phyloP scores from a whole-genome alignment of 768 basidiomycete species.

The Suillus sp. region DNA sequence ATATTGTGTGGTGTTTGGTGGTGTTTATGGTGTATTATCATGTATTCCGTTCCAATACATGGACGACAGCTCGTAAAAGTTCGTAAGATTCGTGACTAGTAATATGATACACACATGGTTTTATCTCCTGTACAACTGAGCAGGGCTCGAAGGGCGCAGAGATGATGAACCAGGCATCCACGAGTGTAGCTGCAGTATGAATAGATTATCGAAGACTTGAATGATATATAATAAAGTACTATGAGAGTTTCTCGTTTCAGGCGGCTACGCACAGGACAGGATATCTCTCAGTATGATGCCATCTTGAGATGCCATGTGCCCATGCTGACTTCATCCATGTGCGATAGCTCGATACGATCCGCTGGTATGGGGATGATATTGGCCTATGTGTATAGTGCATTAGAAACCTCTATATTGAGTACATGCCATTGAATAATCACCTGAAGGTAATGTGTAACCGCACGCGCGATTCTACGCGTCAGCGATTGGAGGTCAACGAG shows the following conservation, averaged over 20 bases:
- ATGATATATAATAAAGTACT: slow-evolving; percentile 7
- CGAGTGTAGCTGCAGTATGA: slow-evolving; percentile 8
- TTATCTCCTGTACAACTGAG: slow-evolving; percentile 23
- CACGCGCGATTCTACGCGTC: slow-evolving; percentile 67
- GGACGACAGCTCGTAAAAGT: slow-evolving; percentile 7
- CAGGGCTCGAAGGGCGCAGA: slow-evolving; percentile 11
- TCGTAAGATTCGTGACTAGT: slow-evolving; percentile 17
- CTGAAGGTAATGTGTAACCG: slow-evolving; percentile 76
- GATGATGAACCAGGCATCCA: slow-evolving; percentile 12
- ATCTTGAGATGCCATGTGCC: slow-evolving; percentile 76
- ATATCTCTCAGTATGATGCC: slow-evolving; percentile 29
- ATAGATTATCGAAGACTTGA: slow-evolving; percentile 7
- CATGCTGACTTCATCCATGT: slow-evolving; percentile 66
- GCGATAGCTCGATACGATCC: slow-evolving; percentile 69
- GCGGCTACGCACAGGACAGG: neutral
- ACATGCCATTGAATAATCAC: slow-evolving; percentile 35
- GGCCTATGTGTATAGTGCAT: slow-evolving; percentile 42
- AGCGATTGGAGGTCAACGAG: slow-evolving; percentile 67
- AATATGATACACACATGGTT: slow-evolving; percentile 27
- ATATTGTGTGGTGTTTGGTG: neutral
- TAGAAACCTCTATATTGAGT: slow-evolving; percentile 8
- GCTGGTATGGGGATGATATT: slow-evolving; percentile 70
- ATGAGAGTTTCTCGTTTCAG: neutral
- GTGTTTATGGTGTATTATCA: neutral
- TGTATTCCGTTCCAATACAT: slow-evolving; percentile 3